These are phyloP conservation scores for Brachypodium distachyon DNA, from an alignment of 202 grass and related monocot species.

Conservation along the genomic window DNA sequence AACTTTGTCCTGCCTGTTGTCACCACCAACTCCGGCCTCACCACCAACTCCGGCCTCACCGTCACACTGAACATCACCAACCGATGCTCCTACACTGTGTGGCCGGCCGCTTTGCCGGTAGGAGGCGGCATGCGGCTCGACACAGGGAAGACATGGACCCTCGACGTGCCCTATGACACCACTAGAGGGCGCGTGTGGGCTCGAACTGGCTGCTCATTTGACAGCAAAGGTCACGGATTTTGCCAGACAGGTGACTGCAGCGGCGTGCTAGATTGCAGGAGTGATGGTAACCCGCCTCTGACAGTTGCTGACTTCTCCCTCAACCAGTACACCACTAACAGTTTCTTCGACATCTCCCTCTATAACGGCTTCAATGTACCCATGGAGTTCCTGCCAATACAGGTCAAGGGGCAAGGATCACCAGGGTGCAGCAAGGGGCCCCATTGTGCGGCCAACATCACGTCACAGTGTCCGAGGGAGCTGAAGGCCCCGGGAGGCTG, in stretches of 20 bases:
- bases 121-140: conserved; percentile 16
- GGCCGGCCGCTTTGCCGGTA: conserved; percentile 3
- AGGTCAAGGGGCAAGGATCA: neutral
- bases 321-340: neutral
- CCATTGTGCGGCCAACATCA: neutral
- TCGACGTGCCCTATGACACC: neutral
- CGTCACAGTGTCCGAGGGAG: neutral
- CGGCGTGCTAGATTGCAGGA: conserved; percentile 11
- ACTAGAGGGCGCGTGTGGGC: conserved; percentile 9
- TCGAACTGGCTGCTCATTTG: conserved; percentile 27
- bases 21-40: neutral
- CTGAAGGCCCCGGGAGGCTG: conserved; percentile 16
- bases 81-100: neutral
- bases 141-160: conserved; percentile 10
- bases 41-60: too few species aligned
- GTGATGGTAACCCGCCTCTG: neutral
- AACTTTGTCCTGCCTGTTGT: too few species aligned
- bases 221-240: neutral
- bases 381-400: neutral
- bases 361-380: conserved; percentile 28
- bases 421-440: neutral
- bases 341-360: conserved; percentile 29
- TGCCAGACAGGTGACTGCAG: conserved; percentile 36
- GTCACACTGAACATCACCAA: conserved; percentile 23
- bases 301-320: conserved; percentile 18